phyloP scores from a whole-genome alignment of 2,329 filamentous ascomycete species.

The Colletotrichum tamarilloi region DNA sequence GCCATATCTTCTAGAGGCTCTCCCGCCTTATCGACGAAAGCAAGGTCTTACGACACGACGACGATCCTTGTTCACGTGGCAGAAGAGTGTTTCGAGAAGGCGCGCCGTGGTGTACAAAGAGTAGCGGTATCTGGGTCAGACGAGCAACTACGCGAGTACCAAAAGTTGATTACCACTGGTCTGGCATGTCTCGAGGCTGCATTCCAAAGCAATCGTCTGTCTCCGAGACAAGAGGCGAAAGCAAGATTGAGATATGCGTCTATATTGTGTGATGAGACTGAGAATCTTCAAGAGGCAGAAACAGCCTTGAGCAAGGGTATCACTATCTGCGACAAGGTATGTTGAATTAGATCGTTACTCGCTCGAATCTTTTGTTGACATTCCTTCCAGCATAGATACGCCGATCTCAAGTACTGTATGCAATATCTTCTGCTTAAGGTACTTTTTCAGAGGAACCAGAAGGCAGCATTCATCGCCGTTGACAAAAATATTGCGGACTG shows the following conservation, averaged over 20 bases:
- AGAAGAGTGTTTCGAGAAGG: slow-evolving; percentile 79
- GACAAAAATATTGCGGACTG: slow-evolving; percentile 77
- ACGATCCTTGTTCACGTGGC: slow-evolving; percentile 76
- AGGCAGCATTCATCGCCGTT: slow-evolving; percentile 77
- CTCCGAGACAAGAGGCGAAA: slow-evolving; percentile 75
- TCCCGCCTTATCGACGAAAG: slow-evolving; percentile 52
- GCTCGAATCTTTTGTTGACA: slow-evolving; percentile 33
- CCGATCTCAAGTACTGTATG: slow-evolving; percentile 81
- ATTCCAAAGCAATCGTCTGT: slow-evolving; percentile 69
- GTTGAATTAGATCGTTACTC: not conserved
- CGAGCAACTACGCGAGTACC: slow-evolving; percentile 71
- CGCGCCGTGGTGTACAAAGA: slow-evolving; percentile 64
- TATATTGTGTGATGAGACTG: slow-evolving; percentile 79
- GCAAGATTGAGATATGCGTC: slow-evolving; percentile 78
- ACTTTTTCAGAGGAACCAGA: slow-evolving; percentile 76
- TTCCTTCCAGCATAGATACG: slow-evolving; percentile 59
- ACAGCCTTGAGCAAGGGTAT: slow-evolving; percentile 78
- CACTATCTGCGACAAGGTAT: slow-evolving; percentile 73
- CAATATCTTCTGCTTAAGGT: slow-evolving; percentile 78
- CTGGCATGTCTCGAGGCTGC: slow-evolving; percentile 78
- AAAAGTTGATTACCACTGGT: slow-evolving; percentile 77
- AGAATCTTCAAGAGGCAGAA: slow-evolving; percentile 79
- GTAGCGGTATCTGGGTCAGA: slow-evolving; percentile 63
- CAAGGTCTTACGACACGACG: slow-evolving; percentile 60
- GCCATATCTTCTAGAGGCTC: slow-evolving; percentile 44